Evolutionary conservation across 1,139 yeast genomes (phyloP).

Genomic region (Blastobotrys aristatus): DNA sequence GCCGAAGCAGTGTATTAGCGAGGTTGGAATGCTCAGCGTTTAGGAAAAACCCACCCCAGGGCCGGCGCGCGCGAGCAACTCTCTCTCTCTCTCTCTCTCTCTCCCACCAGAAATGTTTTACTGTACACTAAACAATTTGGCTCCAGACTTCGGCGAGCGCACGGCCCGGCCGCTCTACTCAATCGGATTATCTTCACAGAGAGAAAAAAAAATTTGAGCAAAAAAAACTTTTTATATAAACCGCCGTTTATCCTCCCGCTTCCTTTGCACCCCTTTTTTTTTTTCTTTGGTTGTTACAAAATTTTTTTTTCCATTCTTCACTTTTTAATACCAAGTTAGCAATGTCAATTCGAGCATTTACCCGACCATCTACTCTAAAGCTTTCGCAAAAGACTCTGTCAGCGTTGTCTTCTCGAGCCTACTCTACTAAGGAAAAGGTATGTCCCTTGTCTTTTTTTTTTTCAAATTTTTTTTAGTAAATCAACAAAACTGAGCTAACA

Average conservation of each 20-base stretch:
- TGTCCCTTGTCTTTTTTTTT: slow-evolving; percentile 15
- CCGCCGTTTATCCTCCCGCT: background rate
- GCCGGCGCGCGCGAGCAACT: too few species aligned
- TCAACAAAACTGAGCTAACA: background rate
- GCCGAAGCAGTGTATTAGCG: too few species aligned
- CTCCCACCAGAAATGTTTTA: too few species aligned
- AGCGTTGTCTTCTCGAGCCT: slow-evolving; percentile 26
- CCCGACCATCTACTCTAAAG: slow-evolving; percentile 25
- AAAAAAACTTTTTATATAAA: slow-evolving; percentile 1
- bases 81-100: too few species aligned
- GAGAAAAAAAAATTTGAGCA: too few species aligned
- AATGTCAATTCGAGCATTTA: slow-evolving; percentile 12
- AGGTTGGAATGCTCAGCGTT: too few species aligned
- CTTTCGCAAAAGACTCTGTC: slow-evolving; percentile 23
- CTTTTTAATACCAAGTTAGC: background rate
- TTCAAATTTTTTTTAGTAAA: slow-evolving; percentile 3
- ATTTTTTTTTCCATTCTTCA: background rate
- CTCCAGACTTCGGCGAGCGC: too few species aligned
- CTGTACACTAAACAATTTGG: too few species aligned
- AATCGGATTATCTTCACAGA: too few species aligned
- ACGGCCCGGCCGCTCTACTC: too few species aligned
- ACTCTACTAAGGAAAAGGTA: slow-evolving; percentile 33
- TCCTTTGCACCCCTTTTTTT: slow-evolving; percentile 1
- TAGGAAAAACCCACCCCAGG: too few species aligned
- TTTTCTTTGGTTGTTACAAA: background rate